A percentile compares a stretch with the other conserved stretches of the same genome.
Evolutionary conservation across 805 yeast species (phyloP).

Genomic region (Cyberlindnera mississippiensis): DNA sequence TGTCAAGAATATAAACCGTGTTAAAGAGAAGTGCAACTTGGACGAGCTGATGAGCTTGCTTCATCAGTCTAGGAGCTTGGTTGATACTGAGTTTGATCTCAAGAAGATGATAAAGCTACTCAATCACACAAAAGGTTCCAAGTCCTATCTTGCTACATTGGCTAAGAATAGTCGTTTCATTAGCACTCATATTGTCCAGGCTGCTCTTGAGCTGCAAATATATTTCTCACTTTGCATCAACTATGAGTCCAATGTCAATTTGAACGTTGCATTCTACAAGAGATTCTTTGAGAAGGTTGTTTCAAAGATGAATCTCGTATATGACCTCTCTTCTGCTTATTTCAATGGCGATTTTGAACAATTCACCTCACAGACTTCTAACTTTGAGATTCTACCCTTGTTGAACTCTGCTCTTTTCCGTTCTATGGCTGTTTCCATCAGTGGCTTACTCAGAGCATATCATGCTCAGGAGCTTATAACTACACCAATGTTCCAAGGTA

Average conservation of each 20-base stretch:
- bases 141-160: conserved; percentile 4
- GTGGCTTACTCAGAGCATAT: conserved; percentile 12
- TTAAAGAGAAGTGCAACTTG: conserved; percentile 10
- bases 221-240: conserved; percentile 10
- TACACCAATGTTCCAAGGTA: conserved; percentile 3
- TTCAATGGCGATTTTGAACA: conserved; percentile 10
- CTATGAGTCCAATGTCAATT: conserved; percentile 16
- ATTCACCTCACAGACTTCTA: conserved; percentile 4
- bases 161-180: conserved; percentile 14
- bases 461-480: conserved; percentile 18
- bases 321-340: conserved; percentile 13
- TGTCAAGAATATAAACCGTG: conserved; percentile 11
- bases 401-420: conserved; percentile 9
- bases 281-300: conserved; percentile 4
- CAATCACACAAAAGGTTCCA: conserved; percentile 6
- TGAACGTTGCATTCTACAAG: conserved; percentile 11
- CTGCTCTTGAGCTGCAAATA: conserved; percentile 12
- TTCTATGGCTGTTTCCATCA: neutral
- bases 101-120: conserved; percentile 6
- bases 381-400: conserved; percentile 16
- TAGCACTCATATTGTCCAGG: conserved; percentile 8
- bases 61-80: conserved; percentile 8
- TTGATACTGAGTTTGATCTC: conserved; percentile 12
- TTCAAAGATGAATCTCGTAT: neutral
- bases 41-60: conserved; percentile 5